Evolutionary conservation across 2,329 filamentous ascomycete genomes (phyloP).

Genomic region (Aspergillus uvarum): DNA sequence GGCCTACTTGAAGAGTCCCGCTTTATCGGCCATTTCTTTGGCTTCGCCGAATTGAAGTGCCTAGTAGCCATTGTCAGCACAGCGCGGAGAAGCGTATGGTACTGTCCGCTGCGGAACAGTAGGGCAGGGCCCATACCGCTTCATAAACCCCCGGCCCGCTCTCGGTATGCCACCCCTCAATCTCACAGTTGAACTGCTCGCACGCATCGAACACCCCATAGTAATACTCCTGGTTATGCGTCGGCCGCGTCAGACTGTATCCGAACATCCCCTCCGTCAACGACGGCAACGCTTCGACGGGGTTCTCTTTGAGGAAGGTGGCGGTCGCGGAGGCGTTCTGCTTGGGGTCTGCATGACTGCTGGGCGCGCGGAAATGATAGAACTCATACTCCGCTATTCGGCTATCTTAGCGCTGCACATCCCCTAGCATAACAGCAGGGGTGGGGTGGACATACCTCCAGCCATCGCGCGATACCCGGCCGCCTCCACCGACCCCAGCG

Average conservation of each 20-base stretch:
- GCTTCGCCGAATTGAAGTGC: constrained; percentile 88
- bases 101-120: neutral
- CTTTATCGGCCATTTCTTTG: constrained; percentile 85
- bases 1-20: constrained; percentile 78
- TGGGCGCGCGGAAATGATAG: constrained; percentile 79
- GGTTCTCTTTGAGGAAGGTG: constrained; percentile 70
- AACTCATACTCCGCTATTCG: constrained; percentile 85
- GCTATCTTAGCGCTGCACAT: no score
- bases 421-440: no score
- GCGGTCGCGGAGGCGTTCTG: constrained; percentile 69
- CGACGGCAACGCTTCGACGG: constrained; percentile 69
- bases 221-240: constrained; percentile 90
- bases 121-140: constrained; percentile 56
- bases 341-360: constrained; percentile 48
- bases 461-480: constrained; percentile 82
- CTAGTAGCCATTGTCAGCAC: constrained; percentile 33
- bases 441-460: constrained; percentile 75
- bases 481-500: constrained; percentile 65
- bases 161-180: constrained; percentile 96
- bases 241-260: constrained; percentile 81
- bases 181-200: constrained; percentile 71
- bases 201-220: constrained; percentile 84
- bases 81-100: no score
- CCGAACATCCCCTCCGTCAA: constrained; percentile 95
- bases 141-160: constrained; percentile 93